Base-by-base conservation (phyloP, 2,329 filamentous ascomycete genomes). In the Stachybotrys echinatus region DNA sequence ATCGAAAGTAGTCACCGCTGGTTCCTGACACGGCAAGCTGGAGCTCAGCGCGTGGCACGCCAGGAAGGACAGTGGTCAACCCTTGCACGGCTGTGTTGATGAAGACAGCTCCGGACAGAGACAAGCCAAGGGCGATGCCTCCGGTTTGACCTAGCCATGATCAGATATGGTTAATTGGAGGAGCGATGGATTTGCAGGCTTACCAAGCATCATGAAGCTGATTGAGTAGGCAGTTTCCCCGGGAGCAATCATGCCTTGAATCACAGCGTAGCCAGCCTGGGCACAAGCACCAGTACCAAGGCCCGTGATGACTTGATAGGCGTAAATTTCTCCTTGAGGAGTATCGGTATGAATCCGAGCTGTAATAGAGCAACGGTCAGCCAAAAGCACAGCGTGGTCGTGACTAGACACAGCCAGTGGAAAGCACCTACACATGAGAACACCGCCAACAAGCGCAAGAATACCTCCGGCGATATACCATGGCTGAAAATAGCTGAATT, bases 401-500 rank as follows among this genome's bases (percentile, higher is more conserved):
- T n/a, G n/a, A 39, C 37, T n/a, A 39, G n/a, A 21, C 40, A 20
- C 20, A 17, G 6, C 22, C 20, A 45, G 5, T n/a, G 42, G 42
- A 23, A 17, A 27, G 22, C 7, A 55, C 55, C 48, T 55, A 55
- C 58, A 64, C 54, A 72, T 56, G n/a, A 72, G 52, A 2, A 62
- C 65, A 19, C 57, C 59, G 2, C 68, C 71, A 12, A 64, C 54
- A 5, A 67, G 47, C 6, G 61, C 54, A 6, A 73, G 50, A 4
- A 62, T 49, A 17, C 64, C 61, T 5, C 66, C 65, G 50, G 65
- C 42, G 20, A 70, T 45, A 50, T 66, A 75, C 63, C 60, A 74
- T 4, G 63, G 69, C 57, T 61, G 63, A 53, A 71, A 74, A 54
- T 68, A 67, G 12, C 69, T 68, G 17, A 62, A 55, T 12, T 58